phyloP scores from a whole-genome alignment of 768 basidiomycete species.

The Tricholoma bakamatsutake region DNA sequence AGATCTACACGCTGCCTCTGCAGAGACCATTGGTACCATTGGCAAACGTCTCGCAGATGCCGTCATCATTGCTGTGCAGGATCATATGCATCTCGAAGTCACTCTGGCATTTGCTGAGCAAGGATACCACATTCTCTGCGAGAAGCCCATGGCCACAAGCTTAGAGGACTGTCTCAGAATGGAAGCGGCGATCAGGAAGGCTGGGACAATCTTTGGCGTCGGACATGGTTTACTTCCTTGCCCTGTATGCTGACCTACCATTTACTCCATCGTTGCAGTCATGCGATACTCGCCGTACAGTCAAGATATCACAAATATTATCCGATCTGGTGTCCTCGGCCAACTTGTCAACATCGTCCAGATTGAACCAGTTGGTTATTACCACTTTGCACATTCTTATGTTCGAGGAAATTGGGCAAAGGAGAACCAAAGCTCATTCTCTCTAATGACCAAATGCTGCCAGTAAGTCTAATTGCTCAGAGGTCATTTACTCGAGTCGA shows the following conservation, averaged over 20 bases:
- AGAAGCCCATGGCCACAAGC: constrained; percentile 87
- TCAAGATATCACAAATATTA: constrained; percentile 58
- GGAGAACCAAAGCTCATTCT: constrained; percentile 68
- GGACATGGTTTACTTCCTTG: constrained; percentile 62
- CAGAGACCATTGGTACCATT: constrained; percentile 53
- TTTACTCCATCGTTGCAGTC: constrained; percentile 37
- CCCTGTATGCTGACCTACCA: not conserved
- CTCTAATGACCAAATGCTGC: constrained; percentile 86
- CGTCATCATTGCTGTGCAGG: constrained; percentile 75
- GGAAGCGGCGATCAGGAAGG: constrained; percentile 62
- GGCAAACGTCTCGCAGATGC: constrained; percentile 79
- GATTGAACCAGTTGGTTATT: constrained; percentile 82
- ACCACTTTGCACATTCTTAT: constrained; percentile 86
- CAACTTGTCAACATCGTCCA: constrained; percentile 79
- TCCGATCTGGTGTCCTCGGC: constrained; percentile 68
- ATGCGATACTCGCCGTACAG: constrained; percentile 85
- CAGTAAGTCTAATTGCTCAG: constrained; percentile 48
- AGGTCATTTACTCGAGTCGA: not conserved
- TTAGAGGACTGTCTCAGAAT: constrained; percentile 71
- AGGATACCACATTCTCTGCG: constrained; percentile 86
- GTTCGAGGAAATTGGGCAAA: constrained; percentile 79
- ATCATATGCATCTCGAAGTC: constrained; percentile 72
- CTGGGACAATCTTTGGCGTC: constrained; percentile 76
- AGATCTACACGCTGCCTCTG: constrained; percentile 62
- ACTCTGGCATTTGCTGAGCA: constrained; percentile 70